phyloP scores from a whole-genome alignment of 352 stramenopile species.

The Pythium brachiatum region DNA sequence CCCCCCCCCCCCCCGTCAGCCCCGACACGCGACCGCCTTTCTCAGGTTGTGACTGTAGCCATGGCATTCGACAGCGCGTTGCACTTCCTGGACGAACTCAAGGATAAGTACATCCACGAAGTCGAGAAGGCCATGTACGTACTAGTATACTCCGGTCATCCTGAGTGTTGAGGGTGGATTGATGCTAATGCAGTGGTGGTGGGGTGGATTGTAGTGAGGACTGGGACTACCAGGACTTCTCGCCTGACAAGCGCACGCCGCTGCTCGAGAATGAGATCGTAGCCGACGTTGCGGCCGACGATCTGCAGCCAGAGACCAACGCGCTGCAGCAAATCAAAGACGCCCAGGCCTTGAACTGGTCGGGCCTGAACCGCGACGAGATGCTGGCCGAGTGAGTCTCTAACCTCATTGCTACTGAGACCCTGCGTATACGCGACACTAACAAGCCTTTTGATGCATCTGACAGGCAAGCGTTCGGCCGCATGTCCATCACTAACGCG shows the following conservation, averaged over 20 bases:
- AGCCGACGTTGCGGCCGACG: slow-evolving; percentile 33
- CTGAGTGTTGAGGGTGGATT: neutral
- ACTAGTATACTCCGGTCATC: neutral
- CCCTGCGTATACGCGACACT: neutral
- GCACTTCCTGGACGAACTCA: slow-evolving; percentile 52
- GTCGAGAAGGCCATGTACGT: slow-evolving; percentile 55
- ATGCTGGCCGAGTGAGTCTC: slow-evolving; percentile 41
- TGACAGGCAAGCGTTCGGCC: slow-evolving; percentile 21
- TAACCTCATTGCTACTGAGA: neutral
- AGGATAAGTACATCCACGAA: slow-evolving; percentile 60
- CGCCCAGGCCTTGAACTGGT: slow-evolving; percentile 34
- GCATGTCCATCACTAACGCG: slow-evolving; percentile 2
- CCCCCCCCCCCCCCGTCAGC: too few species aligned
- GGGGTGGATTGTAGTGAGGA: slow-evolving; percentile 37
- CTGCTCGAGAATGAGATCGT: slow-evolving; percentile 53
- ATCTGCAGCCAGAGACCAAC: slow-evolving; percentile 32
- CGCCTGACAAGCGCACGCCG: slow-evolving; percentile 56
- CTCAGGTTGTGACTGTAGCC: too few species aligned
- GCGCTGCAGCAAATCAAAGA: slow-evolving; percentile 34
- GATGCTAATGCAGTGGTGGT: neutral
- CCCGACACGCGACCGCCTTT: too few species aligned
- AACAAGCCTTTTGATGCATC: neutral
- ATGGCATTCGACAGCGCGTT: slow-evolving; percentile 33
- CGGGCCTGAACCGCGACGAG: slow-evolving; percentile 43
- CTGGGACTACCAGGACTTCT: slow-evolving; percentile 74